Evolutionary conservation across 352 stramenopile species (phyloP).

Genomic region (Globisporangium splendens): DNA sequence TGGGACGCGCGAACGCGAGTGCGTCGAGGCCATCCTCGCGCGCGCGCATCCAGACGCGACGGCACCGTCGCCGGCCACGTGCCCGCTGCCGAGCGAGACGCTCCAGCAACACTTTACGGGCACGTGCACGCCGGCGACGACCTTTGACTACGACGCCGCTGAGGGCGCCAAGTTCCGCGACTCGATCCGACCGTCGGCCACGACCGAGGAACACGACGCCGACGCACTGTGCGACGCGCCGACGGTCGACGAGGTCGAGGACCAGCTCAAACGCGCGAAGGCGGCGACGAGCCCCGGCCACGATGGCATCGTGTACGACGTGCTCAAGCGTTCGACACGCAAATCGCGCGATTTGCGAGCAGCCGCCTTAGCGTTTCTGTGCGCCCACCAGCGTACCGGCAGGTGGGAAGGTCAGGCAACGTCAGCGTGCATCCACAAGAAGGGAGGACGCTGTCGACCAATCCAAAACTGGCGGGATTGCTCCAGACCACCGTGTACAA

Average conservation of each 20-base stretch:
- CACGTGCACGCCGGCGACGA: too few species aligned
- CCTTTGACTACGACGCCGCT: too few species aligned
- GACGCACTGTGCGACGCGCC: background rate
- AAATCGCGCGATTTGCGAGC: conserved; percentile 13
- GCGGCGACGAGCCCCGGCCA: conserved; percentile 1
- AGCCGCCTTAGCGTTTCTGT: conserved; percentile 16
- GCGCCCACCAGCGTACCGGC: conserved; percentile 13
- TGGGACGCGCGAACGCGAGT: too few species aligned
- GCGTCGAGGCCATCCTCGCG: too few species aligned
- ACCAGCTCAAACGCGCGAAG: conserved; percentile 8
- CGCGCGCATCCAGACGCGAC: too few species aligned
- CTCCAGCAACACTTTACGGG: too few species aligned
- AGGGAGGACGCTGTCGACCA: conserved; percentile 8
- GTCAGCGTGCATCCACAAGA: conserved; percentile 25
- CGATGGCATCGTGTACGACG: too few species aligned
- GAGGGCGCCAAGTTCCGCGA: background rate
- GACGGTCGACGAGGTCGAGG: conserved; percentile 20
- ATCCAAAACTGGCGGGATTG: conserved; percentile 21
- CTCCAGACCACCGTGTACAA: conserved; percentile 35
- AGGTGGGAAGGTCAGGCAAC: conserved; percentile 16
- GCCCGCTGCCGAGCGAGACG: too few species aligned
- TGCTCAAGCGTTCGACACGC: background rate
- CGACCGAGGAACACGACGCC: background rate
- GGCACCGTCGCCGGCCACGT: too few species aligned
- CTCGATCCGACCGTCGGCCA: background rate